A percentile compares a stretch with the other conserved stretches of the same genome.
Evolutionary conservation across 2,329 filamentous ascomycete genomes (phyloP).

Genomic region (Exophiala calicioides): DNA sequence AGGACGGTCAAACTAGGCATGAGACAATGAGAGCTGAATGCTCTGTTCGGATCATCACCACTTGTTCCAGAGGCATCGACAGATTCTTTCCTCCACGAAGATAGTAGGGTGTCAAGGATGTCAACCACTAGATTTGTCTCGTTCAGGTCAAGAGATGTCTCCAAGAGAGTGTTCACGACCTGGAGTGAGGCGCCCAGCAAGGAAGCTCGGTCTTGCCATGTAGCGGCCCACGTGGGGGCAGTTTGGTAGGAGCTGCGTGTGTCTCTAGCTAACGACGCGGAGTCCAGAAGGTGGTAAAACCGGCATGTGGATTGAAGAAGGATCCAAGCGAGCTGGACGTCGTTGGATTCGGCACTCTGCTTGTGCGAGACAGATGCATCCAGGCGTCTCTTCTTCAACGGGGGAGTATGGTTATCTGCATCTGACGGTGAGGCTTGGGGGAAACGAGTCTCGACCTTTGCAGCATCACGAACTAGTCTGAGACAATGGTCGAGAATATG

Average conservation of each 20-base stretch:
- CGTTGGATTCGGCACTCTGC: not conserved
- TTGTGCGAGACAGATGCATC: not conserved
- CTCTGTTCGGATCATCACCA: conserved; percentile 14
- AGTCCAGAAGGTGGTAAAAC: conserved; percentile 13
- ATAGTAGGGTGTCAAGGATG: conserved; percentile 7
- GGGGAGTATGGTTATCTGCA: conserved; percentile 3
- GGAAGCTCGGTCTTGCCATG: conserved; percentile 10
- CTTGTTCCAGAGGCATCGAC: not conserved
- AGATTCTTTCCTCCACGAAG: conserved; percentile 14
- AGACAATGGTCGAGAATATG: conserved; percentile 8
- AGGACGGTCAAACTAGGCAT: conserved; percentile 34
- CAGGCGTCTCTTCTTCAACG: conserved; percentile 26
- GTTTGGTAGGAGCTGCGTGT: not conserved
- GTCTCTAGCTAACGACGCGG: not conserved
- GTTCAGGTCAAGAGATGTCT: not conserved
- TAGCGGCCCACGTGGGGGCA: conserved; percentile 7
- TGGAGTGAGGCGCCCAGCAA: conserved; percentile 19
- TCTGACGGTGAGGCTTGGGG: not conserved
- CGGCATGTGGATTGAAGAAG: conserved; percentile 19
- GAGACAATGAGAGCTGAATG: conserved; percentile 32
- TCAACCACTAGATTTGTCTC: conserved; percentile 1
- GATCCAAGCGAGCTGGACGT: conserved; percentile 9
- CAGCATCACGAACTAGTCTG: not conserved
- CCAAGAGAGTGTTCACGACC: not conserved
- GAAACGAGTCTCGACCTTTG: not conserved